phyloP scores from a whole-genome alignment of 495 filamentous ascomycete species.

The Penicillium atrosanguineum region DNA sequence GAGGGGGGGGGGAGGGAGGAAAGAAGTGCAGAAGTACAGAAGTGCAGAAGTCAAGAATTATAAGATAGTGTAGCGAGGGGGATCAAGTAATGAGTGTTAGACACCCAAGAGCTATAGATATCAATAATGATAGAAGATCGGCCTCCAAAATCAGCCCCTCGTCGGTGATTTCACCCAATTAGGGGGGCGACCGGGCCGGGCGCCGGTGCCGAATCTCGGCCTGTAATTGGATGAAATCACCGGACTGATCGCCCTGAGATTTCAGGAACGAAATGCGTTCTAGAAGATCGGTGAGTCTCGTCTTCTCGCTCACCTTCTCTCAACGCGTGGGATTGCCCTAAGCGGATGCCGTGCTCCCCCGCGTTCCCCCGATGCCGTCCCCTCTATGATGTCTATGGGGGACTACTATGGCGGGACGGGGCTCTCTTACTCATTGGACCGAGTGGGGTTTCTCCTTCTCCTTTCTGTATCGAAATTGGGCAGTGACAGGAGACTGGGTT shows the following conservation, averaged over 20 bases:
- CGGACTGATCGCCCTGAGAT: constrained; percentile 19
- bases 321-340: constrained; percentile 25
- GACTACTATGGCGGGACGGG: background rate
- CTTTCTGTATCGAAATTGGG: constrained; percentile 5
- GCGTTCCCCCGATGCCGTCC: constrained; percentile 17
- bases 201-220: constrained; percentile 18
- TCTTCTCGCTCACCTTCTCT: background rate
- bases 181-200: constrained; percentile 22
- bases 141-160: constrained; percentile 8
- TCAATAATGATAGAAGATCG: constrained; percentile 22
- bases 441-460: constrained; percentile 8
- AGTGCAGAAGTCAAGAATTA: background rate
- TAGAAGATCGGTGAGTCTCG: constrained; percentile 15
- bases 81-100: constrained; percentile 6
- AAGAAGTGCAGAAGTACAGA: constrained; percentile 9
- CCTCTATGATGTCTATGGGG: background rate
- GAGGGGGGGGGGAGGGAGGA: background rate
- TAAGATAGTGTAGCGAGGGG: background rate
- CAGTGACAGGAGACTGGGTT: constrained; percentile 13
- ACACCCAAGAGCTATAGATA: background rate
- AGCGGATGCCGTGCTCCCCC: constrained; percentile 18
- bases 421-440: constrained; percentile 5
- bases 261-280: constrained; percentile 22
- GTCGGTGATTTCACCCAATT: constrained; percentile 23
- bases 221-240: constrained; percentile 17